Evolutionary conservation across 1,139 yeast genomes (phyloP).

Genomic region (Kluyveromyces sp.): DNA sequence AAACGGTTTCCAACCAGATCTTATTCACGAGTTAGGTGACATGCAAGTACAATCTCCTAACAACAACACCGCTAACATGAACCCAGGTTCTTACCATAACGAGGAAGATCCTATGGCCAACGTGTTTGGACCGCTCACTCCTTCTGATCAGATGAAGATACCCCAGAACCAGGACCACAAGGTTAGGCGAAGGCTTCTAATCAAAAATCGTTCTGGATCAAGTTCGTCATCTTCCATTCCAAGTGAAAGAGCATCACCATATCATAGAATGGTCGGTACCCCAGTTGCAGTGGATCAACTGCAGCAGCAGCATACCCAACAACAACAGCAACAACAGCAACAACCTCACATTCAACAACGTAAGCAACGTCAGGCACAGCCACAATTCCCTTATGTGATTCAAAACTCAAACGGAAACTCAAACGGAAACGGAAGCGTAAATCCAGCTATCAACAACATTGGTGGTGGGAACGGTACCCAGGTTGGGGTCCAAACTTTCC

Average conservation of each 20-base stretch:
- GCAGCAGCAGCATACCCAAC: not conserved
- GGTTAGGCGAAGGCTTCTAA: conserved; percentile 16
- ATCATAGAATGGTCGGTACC: not conserved
- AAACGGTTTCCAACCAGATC: conserved; percentile 8
- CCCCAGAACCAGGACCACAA: conserved; percentile 3
- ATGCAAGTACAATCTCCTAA: not conserved
- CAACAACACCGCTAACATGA: not conserved
- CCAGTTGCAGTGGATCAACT: not conserved
- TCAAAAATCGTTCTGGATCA: conserved; percentile 21
- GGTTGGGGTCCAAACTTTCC: too few species aligned
- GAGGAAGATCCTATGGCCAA: conserved; percentile 2
- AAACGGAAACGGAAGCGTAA: not conserved
- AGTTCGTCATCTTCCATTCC: conserved; percentile 10
- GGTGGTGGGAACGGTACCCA: too few species aligned
- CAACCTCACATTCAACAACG: not conserved
- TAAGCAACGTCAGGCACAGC: not conserved
- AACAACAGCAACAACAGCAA: not conserved
- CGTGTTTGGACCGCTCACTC: conserved; percentile 2
- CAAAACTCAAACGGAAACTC: not conserved
- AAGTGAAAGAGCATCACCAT: not conserved
- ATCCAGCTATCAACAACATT: too few species aligned
- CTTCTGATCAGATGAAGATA: not conserved
- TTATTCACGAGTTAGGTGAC: conserved; percentile 9
- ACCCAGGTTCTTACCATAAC: not conserved
- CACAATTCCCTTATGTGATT: not conserved